Base-by-base conservation (phyloP, 1,284 basidiomycete genomes). In the Malassezia restricta region DNA sequence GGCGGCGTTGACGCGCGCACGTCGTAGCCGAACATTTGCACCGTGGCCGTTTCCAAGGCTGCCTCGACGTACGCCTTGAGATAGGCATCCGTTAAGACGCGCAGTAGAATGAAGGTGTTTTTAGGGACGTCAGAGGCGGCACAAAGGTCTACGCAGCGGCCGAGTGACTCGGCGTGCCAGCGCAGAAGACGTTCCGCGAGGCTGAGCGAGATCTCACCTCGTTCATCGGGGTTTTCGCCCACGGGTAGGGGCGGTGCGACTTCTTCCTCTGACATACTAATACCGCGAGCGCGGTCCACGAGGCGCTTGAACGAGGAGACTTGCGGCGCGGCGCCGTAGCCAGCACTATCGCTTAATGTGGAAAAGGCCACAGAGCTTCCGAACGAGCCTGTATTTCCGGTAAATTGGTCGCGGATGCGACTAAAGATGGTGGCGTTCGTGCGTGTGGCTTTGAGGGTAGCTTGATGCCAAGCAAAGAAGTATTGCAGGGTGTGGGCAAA, bases 351-450 rank as follows among this genome's bases (percentile, higher is more conserved):
- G 12, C 47, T 30, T 11, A 55, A 43, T 17, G 53, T 32, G 6
- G 53, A 41, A 33, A 48, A 55, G 4, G 53, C 53, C 30, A 50
- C 47, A 9, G 40, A 43, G 35, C 53, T 55, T 30, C 53, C 53
- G 8, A 55, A 38, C 35, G 52, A 49, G 30, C 20, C 39, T 11
- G 29, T 28, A 14, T 28, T 30, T n/a, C 53, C 82, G 41, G 87
- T 83, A 40, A 95, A 79, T 66, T 90, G 88, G 66, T 87, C 86
- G 39, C 94, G 87, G 76, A 98, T 83, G 31, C 90, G 84, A 69
- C 94, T 88, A 62, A 98, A 87, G 76, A 81, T 72, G 79, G 83
- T 78, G 42, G 47, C 53, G 46, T 55, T 55, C 6, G 53, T 43
- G 8, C 53, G 47, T 15, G 43, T 40, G 11, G 53, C 53, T 37